These are phyloP conservation scores for Chlamydomonas schloesseri DNA, from an alignment of 139 green algal species.

Conservation along the genomic window DNA sequence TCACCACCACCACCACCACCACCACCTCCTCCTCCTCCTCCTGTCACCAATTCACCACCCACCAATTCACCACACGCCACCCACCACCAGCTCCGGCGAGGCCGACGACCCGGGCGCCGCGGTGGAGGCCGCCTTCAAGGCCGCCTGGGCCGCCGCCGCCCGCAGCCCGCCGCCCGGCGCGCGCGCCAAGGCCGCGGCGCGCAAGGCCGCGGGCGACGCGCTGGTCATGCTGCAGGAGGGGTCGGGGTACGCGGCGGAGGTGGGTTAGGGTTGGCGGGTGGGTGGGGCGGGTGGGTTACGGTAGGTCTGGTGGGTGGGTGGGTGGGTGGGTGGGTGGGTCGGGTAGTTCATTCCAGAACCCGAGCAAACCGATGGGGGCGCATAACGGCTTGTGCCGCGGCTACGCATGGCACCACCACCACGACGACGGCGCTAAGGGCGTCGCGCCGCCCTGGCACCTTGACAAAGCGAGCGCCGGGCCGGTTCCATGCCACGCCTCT, in stretches of 20 bases:
- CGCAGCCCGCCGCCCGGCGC: background rate
- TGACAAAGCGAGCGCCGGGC: no score
- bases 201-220: conserved; percentile 31
- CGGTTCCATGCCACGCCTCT: no score
- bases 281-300: no score
- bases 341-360: no score
- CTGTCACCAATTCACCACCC: background rate
- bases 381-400: no score
- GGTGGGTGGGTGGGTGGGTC: no score
- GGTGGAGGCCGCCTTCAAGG: conserved; percentile 41
- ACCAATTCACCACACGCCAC: background rate
- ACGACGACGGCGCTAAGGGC: no score
- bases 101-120: background rate
- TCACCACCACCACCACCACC: no score
- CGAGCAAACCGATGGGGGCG: no score
- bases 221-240: conserved; percentile 38
- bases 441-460: no score
- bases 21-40: background rate
- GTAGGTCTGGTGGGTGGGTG: no score
- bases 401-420: no score
- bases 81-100: background rate
- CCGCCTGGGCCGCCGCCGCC: conserved; percentile 5
- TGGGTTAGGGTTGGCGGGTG: background rate
- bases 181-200: conserved; percentile 6
- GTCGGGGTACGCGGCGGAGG: conserved; percentile 45